A percentile compares a stretch with the other conserved stretches of the same genome.
Conservation (phyloP, 176 grass and related monocot species). For the Cymbopogon citratus region DNA sequence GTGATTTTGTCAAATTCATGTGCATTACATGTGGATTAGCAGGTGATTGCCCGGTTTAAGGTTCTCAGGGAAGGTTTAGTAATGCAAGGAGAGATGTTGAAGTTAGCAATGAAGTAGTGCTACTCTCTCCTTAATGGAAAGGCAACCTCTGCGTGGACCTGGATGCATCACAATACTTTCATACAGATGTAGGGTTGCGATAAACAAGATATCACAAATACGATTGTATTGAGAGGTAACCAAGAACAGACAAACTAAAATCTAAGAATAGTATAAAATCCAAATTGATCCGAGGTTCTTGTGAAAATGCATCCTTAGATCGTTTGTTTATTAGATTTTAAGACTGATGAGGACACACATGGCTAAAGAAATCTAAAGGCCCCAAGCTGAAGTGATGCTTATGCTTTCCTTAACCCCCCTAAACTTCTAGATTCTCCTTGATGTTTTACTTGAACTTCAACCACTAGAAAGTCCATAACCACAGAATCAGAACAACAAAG, state of each 20-base stretch:
- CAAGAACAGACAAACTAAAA: neutral
- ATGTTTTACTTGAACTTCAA: slow-evolving; percentile 25
- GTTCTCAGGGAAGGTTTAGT: neutral
- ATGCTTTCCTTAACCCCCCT: neutral
- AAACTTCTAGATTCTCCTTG: slow-evolving; percentile 15
- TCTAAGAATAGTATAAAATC: neutral
- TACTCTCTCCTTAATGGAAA: slow-evolving; percentile 8
- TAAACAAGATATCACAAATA: neutral
- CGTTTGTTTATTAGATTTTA: neutral
- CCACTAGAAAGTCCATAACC: neutral
- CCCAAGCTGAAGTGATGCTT: slow-evolving; percentile 16
- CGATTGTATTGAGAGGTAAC: neutral
- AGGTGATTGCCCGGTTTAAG: neutral
- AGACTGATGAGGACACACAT: neutral
- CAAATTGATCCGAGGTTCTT: neutral
- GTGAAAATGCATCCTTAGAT: neutral
- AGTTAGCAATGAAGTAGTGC: neutral
- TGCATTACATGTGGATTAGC: neutral
- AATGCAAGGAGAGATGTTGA: neutral
- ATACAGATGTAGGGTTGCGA: neutral
- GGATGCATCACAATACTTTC: neutral
- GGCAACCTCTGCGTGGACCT: neutral
- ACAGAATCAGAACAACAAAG: slow-evolving; percentile 14
- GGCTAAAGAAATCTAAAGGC: neutral
- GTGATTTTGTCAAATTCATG: neutral